Evolutionary conservation across 1,284 basidiomycete species (phyloP).

Genomic region (Heterobasidion annosum): DNA sequence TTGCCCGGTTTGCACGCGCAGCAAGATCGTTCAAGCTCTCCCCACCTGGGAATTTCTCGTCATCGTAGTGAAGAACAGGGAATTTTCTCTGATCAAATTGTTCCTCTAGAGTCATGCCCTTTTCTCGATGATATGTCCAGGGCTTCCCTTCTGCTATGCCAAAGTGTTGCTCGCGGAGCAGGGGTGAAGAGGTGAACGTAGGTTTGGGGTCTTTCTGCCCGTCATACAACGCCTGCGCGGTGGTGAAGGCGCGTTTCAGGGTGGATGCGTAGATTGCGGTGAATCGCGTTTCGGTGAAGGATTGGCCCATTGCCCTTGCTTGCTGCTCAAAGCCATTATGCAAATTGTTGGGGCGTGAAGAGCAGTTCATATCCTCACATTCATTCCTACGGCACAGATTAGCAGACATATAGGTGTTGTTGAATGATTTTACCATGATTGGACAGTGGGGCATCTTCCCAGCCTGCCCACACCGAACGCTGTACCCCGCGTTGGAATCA

Average conservation of each 20-base stretch:
- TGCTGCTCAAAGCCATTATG: slow-evolving; percentile 39
- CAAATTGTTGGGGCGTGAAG: neutral
- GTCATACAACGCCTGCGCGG: slow-evolving; percentile 55
- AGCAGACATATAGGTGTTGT: neutral
- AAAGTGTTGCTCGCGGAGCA: slow-evolving; percentile 62
- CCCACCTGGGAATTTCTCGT: slow-evolving; percentile 59
- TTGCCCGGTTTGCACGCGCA: slow-evolving; percentile 45
- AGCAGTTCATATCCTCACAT: slow-evolving; percentile 31
- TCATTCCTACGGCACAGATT: slow-evolving; percentile 40
- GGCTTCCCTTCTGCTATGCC: slow-evolving; percentile 67
- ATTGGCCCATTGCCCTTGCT: slow-evolving; percentile 69
- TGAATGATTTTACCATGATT: slow-evolving; percentile 57
- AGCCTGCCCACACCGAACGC: slow-evolving; percentile 72
- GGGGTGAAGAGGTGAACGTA: slow-evolving; percentile 37
- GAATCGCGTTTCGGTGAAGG: slow-evolving; percentile 47
- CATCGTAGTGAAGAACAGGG: slow-evolving; percentile 36
- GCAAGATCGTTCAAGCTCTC: slow-evolving; percentile 69
- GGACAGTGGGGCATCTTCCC: slow-evolving; percentile 75
- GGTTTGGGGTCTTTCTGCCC: slow-evolving; percentile 45
- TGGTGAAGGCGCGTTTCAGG: slow-evolving; percentile 68
- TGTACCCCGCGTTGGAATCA: slow-evolving; percentile 13
- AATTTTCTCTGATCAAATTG: slow-evolving; percentile 44
- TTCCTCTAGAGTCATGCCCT: slow-evolving; percentile 32
- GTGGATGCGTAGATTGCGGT: slow-evolving; percentile 73
- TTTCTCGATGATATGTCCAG: slow-evolving; percentile 27